phyloP scores from a whole-genome alignment of 2,329 filamentous ascomycete species.

The Huntiella omanensis region DNA sequence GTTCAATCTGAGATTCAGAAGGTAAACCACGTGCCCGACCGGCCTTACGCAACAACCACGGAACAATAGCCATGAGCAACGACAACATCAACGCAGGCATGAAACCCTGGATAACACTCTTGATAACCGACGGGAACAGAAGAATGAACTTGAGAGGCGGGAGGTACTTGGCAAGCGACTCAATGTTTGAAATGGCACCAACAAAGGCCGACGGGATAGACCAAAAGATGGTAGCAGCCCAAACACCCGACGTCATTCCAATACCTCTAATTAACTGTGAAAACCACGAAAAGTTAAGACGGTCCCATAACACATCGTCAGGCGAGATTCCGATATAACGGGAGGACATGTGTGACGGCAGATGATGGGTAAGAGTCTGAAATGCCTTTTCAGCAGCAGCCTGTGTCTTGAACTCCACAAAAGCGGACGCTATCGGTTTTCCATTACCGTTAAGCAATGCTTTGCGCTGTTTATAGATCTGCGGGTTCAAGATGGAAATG shows the following conservation, averaged over 20 bases:
- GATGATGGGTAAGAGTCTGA: constrained; percentile 65
- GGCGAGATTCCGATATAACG: constrained; percentile 69
- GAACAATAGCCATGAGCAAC: constrained; percentile 67
- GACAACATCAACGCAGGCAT: constrained; percentile 64
- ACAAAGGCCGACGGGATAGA: constrained; percentile 57
- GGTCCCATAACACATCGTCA: constrained; percentile 70
- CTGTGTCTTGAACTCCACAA: constrained; percentile 76
- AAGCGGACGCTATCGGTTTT: constrained; percentile 53
- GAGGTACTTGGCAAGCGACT: constrained; percentile 43
- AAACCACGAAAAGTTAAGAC: constrained; percentile 51
- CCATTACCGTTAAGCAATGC: constrained; percentile 45
- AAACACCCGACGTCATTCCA: constrained; percentile 44
- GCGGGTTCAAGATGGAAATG: constrained; percentile 21
- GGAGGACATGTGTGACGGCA: constrained; percentile 66
- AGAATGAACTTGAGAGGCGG: constrained; percentile 58
- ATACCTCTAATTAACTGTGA: constrained; percentile 53
- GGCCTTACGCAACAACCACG: constrained; percentile 56
- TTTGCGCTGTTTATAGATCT: constrained; percentile 46
- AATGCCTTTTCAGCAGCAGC: constrained; percentile 70
- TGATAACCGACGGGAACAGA: constrained; percentile 45
- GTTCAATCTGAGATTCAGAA: constrained; percentile 51
- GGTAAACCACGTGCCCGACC: constrained; percentile 54
- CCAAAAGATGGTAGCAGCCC: constrained; percentile 71
- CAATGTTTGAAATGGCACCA: constrained; percentile 69
- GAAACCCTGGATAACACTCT: constrained; percentile 67